Base-by-base conservation (phyloP, 495 filamentous ascomycete genomes). In the Xylaria bambusicola region DNA sequence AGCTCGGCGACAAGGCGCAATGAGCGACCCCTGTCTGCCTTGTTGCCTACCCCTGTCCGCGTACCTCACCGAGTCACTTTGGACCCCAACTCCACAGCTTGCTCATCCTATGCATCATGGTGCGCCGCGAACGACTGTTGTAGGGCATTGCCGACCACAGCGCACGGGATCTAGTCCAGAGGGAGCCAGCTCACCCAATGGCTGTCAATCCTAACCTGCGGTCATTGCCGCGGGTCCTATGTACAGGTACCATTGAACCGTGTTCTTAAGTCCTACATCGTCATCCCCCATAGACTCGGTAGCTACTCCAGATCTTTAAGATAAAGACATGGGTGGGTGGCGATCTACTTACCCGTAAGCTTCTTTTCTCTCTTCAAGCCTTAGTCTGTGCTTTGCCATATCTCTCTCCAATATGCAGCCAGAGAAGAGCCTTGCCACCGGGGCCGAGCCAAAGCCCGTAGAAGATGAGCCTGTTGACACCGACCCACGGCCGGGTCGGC, bases 1-100 rank as follows among this genome's bases (percentile, higher is more conserved):
- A 71, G 68, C 68, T 71, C 62, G 63, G 61, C 61, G 44, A 71
- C 68, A 68, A 71, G 68, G 68, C 68, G 66, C 62, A 71, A 63
- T 71, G 61, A 52, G 18, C 42, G 27, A 52, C 44, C 65, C 66
- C 59, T 62, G 63, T 71, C 68, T 71, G 68, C 68, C 68, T 71
- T 71, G 68, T 71, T 71, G 68, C 68, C 68, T 71, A 63, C 57
- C 57, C 56, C 48, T 60, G 49, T 26, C 36, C 48, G 57, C 59
- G 66, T 67, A 71, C 63, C 58, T 71, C 68, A 71, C 68, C 68
- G 68, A 71, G 68, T 71, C 53, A 62, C 47, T 66, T 68, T 63
- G 66, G 64, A 65, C 68, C 68, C 68, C 68, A 71, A 61, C 65
- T 61, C 68, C 66, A 63, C 61, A 56, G 61, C 65, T 60, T 61